A percentile compares a stretch with the other conserved stretches of the same genome.
Evolutionary conservation across 1,139 yeast species (phyloP).

Genomic region (Wickerhamomyces sp.): DNA sequence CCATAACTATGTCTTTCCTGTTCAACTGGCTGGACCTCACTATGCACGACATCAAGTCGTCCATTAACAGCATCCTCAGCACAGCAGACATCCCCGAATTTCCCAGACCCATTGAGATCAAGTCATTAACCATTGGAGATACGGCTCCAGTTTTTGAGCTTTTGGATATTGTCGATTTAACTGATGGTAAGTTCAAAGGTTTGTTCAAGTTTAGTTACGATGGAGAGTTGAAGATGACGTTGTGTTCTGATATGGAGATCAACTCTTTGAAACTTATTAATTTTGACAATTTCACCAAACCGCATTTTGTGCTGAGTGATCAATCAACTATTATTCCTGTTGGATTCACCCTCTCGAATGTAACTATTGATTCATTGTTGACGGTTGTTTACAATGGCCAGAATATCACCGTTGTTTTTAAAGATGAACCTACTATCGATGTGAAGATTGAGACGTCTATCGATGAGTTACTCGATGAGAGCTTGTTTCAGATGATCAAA

Average conservation of each 20-base stretch:
- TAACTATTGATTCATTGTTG: constrained; percentile 16
- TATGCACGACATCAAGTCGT: constrained; percentile 13
- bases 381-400: constrained; percentile 20
- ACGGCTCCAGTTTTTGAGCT: constrained; percentile 17
- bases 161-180: constrained; percentile 19
- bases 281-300: constrained; percentile 22
- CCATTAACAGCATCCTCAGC: constrained; percentile 12
- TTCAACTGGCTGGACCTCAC: constrained; percentile 22
- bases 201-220: constrained; percentile 19
- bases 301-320: constrained; percentile 19
- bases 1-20: constrained; percentile 22
- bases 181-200: constrained; percentile 16
- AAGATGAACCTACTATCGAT: constrained; percentile 20
- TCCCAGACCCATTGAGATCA: constrained; percentile 15
- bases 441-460: constrained; percentile 19
- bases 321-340: constrained; percentile 22
- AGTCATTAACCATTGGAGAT: constrained; percentile 12
- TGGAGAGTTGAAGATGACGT: constrained; percentile 14
- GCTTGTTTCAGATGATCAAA: constrained; percentile 16
- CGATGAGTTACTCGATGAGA: constrained; percentile 23
- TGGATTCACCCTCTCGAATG: constrained; percentile 14
- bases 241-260: constrained; percentile 20
- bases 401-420: constrained; percentile 21
- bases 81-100: constrained; percentile 12
- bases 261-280: constrained; percentile 20